phyloP scores from a whole-genome alignment of 257 asterid species.

The Penstemon barbatus region DNA sequence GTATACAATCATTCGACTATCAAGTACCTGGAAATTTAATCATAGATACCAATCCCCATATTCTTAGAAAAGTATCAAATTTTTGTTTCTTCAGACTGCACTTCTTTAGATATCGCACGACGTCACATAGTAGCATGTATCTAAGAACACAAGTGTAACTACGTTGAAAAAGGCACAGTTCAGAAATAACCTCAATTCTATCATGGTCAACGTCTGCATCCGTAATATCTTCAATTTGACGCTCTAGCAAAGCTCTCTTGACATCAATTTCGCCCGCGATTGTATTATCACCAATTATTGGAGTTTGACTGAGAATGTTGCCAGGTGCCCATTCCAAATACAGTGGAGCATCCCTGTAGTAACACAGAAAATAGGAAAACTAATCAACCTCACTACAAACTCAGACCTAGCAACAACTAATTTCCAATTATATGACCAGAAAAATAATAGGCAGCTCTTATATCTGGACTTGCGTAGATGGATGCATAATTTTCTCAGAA shows the following conservation, averaged over 20 bases:
- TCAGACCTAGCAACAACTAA: slow-evolving; percentile 1
- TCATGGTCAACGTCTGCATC: slow-evolving; percentile 78
- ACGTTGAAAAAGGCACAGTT: slow-evolving; percentile 7
- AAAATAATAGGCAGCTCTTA: neutral
- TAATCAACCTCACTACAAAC: slow-evolving; percentile 27
- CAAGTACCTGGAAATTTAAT: neutral
- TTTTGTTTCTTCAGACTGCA: neutral
- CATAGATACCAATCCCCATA: neutral
- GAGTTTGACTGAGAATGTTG: slow-evolving; percentile 59
- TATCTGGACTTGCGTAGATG: neutral
- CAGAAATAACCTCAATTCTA: slow-evolving; percentile 74
- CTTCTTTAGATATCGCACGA: neutral
- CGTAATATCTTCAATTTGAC: slow-evolving; percentile 53
- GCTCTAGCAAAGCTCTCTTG: slow-evolving; percentile 57
- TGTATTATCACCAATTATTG: slow-evolving; percentile 37
- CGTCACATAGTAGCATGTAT: neutral
- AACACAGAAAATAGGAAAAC: slow-evolving; percentile 20
- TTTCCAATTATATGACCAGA: neutral
- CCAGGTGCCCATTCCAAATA: slow-evolving; percentile 99
- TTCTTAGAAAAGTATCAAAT: neutral
- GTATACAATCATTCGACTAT: slow-evolving; percentile 5
- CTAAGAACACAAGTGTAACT: neutral
- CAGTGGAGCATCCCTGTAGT: slow-evolving; percentile 79
- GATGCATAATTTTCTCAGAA: too few species aligned
- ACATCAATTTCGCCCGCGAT: slow-evolving; percentile 52